These are phyloP conservation scores for Aquilaria agallochum DNA, from an alignment of 441 rosid species.

Conservation along the genomic window DNA sequence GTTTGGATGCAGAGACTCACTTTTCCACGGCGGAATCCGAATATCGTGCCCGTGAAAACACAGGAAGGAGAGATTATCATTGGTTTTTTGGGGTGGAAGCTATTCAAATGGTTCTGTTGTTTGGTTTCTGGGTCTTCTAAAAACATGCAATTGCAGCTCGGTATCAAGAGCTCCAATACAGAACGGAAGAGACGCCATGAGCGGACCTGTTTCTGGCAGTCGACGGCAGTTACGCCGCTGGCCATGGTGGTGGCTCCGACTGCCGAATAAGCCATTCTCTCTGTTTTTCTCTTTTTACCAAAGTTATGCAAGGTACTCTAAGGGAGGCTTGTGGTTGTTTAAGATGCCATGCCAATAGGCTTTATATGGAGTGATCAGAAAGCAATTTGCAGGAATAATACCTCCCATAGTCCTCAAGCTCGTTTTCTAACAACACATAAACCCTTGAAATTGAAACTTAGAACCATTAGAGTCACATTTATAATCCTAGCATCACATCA, in stretches of 20 bases:
- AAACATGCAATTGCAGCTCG: slow-evolving; percentile 47
- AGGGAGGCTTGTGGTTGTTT: slow-evolving; percentile 18
- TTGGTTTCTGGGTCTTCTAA: slow-evolving; percentile 27
- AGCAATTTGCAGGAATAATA: neutral
- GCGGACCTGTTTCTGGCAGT: slow-evolving; percentile 76
- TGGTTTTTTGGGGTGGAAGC: slow-evolving; percentile 16
- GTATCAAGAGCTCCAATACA: slow-evolving; percentile 50
- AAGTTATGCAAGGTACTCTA: neutral
- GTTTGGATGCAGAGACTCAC: slow-evolving; percentile 61
- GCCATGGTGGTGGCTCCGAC: slow-evolving; percentile 32
- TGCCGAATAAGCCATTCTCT: slow-evolving; percentile 33
- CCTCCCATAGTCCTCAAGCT: neutral
- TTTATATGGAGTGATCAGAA: slow-evolving; percentile 16
- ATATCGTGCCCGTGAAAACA: slow-evolving; percentile 59
- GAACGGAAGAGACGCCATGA: slow-evolving; percentile 68
- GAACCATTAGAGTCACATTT: too few relatives aligned
- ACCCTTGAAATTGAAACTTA: too few relatives aligned
- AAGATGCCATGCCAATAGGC: slow-evolving; percentile 8
- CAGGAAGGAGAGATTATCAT: slow-evolving; percentile 24
- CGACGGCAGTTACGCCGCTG: slow-evolving; percentile 46
- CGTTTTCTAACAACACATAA: too few relatives aligned
- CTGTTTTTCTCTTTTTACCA: slow-evolving; percentile 10
- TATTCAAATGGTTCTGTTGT: slow-evolving; percentile 17
- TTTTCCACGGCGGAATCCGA: slow-evolving; percentile 64
- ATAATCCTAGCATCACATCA: too few relatives aligned